A percentile compares a stretch with the other conserved stretches of the same genome.
Evolutionary conservation across 2,329 filamentous ascomycete species (phyloP).

Genomic region (Alternaria sp.): DNA sequence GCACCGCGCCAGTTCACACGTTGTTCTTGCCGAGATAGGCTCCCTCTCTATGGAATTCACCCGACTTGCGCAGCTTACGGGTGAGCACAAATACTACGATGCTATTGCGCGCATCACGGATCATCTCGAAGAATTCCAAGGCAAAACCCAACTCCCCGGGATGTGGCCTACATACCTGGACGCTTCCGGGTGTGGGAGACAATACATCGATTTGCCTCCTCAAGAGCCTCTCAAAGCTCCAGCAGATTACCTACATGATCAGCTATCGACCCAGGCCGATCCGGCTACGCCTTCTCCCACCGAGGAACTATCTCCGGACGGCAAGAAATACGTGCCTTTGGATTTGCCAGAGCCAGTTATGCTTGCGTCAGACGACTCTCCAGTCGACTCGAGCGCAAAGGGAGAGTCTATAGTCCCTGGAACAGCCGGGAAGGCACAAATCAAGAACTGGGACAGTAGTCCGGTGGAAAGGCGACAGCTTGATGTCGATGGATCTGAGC

Average conservation of each 20-base stretch:
- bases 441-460: slow-evolving; percentile 32
- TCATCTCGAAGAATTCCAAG: slow-evolving; percentile 52
- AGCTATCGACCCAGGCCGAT: background rate
- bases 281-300: slow-evolving; percentile 18
- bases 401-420: slow-evolving; percentile 8
- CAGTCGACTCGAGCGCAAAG: slow-evolving; percentile 1
- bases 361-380: slow-evolving; percentile 25
- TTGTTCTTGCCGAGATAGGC: slow-evolving; percentile 57
- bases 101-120: slow-evolving; percentile 55
- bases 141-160: slow-evolving; percentile 53
- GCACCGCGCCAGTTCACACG: slow-evolving; percentile 49
- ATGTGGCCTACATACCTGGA: slow-evolving; percentile 58
- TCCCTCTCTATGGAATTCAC: slow-evolving; percentile 59
- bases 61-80: slow-evolving; percentile 54
- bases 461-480: slow-evolving; percentile 31
- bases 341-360: slow-evolving; percentile 37
- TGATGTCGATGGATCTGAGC: slow-evolving; percentile 24
- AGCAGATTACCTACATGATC: slow-evolving; percentile 8
- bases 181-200: slow-evolving; percentile 47
- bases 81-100: slow-evolving; percentile 56
- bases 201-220: slow-evolving; percentile 28
- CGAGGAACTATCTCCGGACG: slow-evolving; percentile 31
- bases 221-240: slow-evolving; percentile 31
- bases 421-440: slow-evolving; percentile 16
- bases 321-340: slow-evolving; percentile 43